These are phyloP conservation scores for Phanerodontia chrysosporium DNA, from an alignment of 768 basidiomycete species.

Conservation along the genomic window DNA sequence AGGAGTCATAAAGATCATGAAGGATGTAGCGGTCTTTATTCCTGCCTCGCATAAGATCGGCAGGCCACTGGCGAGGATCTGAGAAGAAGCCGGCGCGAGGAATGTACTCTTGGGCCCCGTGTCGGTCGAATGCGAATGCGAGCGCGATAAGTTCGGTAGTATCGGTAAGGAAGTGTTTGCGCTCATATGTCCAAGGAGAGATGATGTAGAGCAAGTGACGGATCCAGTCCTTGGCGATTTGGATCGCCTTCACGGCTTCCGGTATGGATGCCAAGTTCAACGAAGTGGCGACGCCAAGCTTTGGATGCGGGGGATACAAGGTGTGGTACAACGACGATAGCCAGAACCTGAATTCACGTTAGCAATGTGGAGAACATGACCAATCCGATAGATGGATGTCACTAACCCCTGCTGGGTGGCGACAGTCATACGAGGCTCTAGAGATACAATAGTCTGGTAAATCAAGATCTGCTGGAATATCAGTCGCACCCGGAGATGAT, in stretches of 20 bases:
- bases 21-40: slow-evolving; percentile 24
- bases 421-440: not conserved
- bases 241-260: slow-evolving; percentile 32
- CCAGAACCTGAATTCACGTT: not conserved
- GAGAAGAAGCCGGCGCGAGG: slow-evolving; percentile 27
- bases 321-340: slow-evolving; percentile 4
- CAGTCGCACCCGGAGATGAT: slow-evolving; percentile 37
- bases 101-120: slow-evolving; percentile 32
- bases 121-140: slow-evolving; percentile 34
- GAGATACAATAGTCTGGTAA: slow-evolving; percentile 12
- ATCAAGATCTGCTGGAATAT: slow-evolving; percentile 50
- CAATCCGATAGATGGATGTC: not conserved
- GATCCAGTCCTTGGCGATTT: slow-evolving; percentile 43
- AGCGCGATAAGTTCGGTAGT: slow-evolving; percentile 36
- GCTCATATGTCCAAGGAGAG: slow-evolving; percentile 16
- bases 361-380: not conserved
- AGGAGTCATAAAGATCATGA: slow-evolving; percentile 23
- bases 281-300: slow-evolving; percentile 39
- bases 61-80: not conserved
- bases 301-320: slow-evolving; percentile 42
- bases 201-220: slow-evolving; percentile 35
- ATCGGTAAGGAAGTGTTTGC: slow-evolving; percentile 34
- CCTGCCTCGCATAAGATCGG: slow-evolving; percentile 13
- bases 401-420: slow-evolving; percentile 3
- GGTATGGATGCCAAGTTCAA: slow-evolving; percentile 36